Evolutionary conservation across 1,284 basidiomycete genomes (phyloP).

Genomic region (Hypsizygus ulmarius): DNA sequence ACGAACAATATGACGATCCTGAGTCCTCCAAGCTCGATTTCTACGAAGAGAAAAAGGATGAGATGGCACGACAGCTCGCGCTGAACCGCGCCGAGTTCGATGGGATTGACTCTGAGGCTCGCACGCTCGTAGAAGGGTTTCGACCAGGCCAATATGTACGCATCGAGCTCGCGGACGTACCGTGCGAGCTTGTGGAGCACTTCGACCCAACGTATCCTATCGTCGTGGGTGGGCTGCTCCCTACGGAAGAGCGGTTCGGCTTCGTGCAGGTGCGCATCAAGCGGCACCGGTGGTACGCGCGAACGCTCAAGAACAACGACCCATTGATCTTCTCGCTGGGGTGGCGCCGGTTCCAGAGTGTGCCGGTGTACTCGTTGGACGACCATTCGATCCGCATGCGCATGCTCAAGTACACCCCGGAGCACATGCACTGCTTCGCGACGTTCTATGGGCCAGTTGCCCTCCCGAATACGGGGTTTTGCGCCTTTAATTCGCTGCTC

Average conservation of each 20-base stretch:
- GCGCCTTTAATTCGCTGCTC: constrained; percentile 89
- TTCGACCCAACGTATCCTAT: constrained; percentile 93
- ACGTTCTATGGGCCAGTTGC: constrained; percentile 94
- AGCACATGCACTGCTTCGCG: constrained; percentile 99
- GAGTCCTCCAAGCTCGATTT: constrained; percentile 78
- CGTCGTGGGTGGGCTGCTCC: constrained; percentile 89
- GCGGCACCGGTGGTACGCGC: constrained; percentile 91
- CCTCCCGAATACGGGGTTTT: constrained; percentile 95
- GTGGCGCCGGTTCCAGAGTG: constrained; percentile 94
- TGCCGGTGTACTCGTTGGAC: constrained; percentile 95
- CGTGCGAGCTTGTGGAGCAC: constrained; percentile 90
- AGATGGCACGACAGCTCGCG: constrained; percentile 82
- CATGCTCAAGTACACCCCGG: constrained; percentile 99
- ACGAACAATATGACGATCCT: constrained; percentile 95
- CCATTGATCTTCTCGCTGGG: constrained; percentile 94
- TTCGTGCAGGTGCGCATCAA: constrained; percentile 96
- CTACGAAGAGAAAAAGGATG: constrained; percentile 90
- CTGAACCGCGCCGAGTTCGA: constrained; percentile 89
- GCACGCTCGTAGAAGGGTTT: constrained; percentile 87
- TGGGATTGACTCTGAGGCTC: constrained; percentile 73
- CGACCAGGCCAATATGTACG: constrained; percentile 93
- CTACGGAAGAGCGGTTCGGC: constrained; percentile 90
- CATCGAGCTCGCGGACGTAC: constrained; percentile 82
- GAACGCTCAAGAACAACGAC: constrained; percentile 96
- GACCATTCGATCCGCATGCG: constrained; percentile 97